phyloP scores from a whole-genome alignment of 2,329 filamentous ascomycete genomes.

The Phialocephala sp. region DNA sequence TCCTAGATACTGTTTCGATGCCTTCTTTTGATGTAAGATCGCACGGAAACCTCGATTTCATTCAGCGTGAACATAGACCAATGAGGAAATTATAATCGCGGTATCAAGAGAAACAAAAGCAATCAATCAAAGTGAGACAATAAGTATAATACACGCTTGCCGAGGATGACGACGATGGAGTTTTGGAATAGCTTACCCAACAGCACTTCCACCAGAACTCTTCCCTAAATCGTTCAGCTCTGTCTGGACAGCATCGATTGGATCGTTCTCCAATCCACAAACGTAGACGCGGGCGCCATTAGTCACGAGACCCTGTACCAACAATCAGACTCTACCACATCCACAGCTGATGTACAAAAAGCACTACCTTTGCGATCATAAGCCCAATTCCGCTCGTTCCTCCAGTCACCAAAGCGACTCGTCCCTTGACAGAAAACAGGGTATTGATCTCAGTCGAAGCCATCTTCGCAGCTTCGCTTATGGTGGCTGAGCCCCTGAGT shows the following conservation, averaged over 20 bases:
- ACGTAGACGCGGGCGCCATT: constrained; percentile 55
- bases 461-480: constrained; percentile 45
- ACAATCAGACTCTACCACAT: not conserved
- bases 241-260: constrained; percentile 46
- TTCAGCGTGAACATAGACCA: not conserved
- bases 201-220: constrained; percentile 45
- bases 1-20: constrained; percentile 44
- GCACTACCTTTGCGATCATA: constrained; percentile 51
- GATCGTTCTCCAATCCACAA: constrained; percentile 48
- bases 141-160: too few species aligned
- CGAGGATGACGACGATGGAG: too few species aligned
- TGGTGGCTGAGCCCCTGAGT: not conserved
- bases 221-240: constrained; percentile 49
- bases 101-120: not conserved
- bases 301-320: constrained; percentile 47
- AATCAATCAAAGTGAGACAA: too few species aligned
- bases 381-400: constrained; percentile 52
- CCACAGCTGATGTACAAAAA: not conserved
- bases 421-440: constrained; percentile 54
- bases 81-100: not conserved
- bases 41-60: constrained; percentile 39
- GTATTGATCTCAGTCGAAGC: constrained; percentile 45
- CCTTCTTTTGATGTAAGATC: constrained; percentile 50
- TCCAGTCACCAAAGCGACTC: constrained; percentile 52
- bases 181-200: constrained; percentile 43